Evolutionary conservation across 306 rosid species (phyloP), one percentile per base, ranked within the genome.

Genomic region (Gillenia trifoliata): DNA sequence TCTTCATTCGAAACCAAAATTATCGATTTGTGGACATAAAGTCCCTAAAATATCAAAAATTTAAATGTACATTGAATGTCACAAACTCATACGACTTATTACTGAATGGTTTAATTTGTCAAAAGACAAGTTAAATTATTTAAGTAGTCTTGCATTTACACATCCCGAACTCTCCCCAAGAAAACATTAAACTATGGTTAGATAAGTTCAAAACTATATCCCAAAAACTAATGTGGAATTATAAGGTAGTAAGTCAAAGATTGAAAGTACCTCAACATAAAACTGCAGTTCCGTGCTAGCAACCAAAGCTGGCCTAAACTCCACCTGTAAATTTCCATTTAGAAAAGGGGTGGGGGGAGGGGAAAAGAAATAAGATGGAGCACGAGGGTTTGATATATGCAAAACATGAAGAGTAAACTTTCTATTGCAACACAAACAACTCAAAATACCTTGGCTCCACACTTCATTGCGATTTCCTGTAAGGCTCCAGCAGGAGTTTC

Each of bases 381-480:
- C 66, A 43, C n/a, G 40, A 13, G 16, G 36, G 66, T 22, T 49
- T 40, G 23, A 64, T 19, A 67, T 25, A 75, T 30, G 54, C 75
- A 83, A 47, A 38, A 54, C 40, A 76, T 36, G 25, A 67, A 45
- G 60, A 28, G 75, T 19, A 80, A 57, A 72, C 68, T 70, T 67
- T 75, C 72, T 71, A 30, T 17, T 57, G n/a, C 33, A 36, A 25
- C 63, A 76, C 54, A 60, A 49, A 66, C 11, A 54, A 75, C 60
- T 65, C 54, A 52, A 70, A 79, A 75, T 83, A 92, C 99, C 93
- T 86, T 95, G 79, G 98, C 79, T 85, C 97, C 96, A 86, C 96
- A 92, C 81, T 92, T 92, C 87, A 83, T 73, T 65, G 98, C 99
- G 82, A 95, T 92, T 67, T 90, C 98, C 70, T 85, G 96, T 60